Evolutionary conservation across 768 basidiomycete species (phyloP).

Genomic region (Chalciporus chontae): DNA sequence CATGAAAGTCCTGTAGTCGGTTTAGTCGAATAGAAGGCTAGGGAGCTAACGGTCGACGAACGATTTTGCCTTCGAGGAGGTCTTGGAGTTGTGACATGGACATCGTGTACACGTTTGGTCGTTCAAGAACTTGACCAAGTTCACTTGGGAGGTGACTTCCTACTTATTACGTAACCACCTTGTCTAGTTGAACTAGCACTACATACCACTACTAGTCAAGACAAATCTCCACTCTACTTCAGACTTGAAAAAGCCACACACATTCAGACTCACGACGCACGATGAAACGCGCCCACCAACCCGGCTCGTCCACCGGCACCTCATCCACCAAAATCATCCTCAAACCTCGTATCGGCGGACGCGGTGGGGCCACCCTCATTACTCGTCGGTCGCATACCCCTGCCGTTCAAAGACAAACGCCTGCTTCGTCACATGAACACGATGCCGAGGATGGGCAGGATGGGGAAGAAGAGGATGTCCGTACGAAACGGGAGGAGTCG

Average conservation of each 20-base stretch:
- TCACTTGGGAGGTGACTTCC: background rate
- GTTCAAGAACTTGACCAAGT: background rate
- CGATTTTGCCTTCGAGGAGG: slow-evolving; percentile 31
- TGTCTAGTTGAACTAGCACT: too few species aligned
- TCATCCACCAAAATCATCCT: slow-evolving; percentile 38
- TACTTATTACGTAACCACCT: slow-evolving; percentile 26
- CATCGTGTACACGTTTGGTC: slow-evolving; percentile 19
- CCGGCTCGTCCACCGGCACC: slow-evolving; percentile 14
- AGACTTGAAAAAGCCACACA: background rate
- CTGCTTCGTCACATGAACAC: slow-evolving; percentile 8
- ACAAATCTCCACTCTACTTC: too few species aligned
- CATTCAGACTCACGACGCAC: background rate
- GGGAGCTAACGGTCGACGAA: slow-evolving; percentile 4
- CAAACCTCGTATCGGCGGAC: slow-evolving; percentile 34
- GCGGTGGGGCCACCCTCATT: slow-evolving; percentile 24
- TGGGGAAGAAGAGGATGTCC: slow-evolving; percentile 24
- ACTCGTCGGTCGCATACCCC: slow-evolving; percentile 25
- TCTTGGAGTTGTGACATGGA: slow-evolving; percentile 25
- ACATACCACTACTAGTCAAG: too few species aligned
- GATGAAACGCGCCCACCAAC: slow-evolving; percentile 19
- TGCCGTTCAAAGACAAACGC: slow-evolving; percentile 8
- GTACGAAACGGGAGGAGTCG: slow-evolving; percentile 30
- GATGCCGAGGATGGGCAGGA: slow-evolving; percentile 20
- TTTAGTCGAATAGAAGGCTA: slow-evolving; percentile 2
- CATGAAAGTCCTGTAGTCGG: slow-evolving; percentile 28